Percentiles rank a stretch among this genome's conserved stretches.
phyloP scores from a whole-genome alignment of 2,329 filamentous ascomycete genomes.

The Pseudogymnoascus sp. region DNA sequence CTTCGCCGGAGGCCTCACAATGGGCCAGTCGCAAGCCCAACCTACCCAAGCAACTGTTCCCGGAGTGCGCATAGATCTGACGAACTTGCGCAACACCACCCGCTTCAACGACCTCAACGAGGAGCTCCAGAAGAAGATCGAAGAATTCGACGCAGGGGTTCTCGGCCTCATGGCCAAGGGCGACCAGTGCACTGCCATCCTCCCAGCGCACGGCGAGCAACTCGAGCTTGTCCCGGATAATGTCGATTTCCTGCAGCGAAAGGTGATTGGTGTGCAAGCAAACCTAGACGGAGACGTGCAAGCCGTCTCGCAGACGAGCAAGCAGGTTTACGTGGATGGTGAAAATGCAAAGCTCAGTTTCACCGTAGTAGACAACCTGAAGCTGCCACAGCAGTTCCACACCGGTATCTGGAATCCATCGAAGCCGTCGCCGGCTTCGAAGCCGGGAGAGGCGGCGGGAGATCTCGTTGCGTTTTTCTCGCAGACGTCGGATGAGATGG shows the following conservation, averaged over 20 bases:
- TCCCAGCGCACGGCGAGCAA: slow-evolving; percentile 54
- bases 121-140: slow-evolving; percentile 70
- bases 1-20: slow-evolving; percentile 31
- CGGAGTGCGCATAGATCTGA: slow-evolving; percentile 70
- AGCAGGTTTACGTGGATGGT: slow-evolving; percentile 55
- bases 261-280: slow-evolving; percentile 55
- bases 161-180: slow-evolving; percentile 71
- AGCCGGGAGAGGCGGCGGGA: slow-evolving; percentile 44
- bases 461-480: slow-evolving; percentile 60
- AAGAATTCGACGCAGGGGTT: slow-evolving; percentile 71
- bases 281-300: slow-evolving; percentile 56
- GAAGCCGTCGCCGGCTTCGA: slow-evolving; percentile 32
- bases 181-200: slow-evolving; percentile 65
- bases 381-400: slow-evolving; percentile 55
- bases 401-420: slow-evolving; percentile 36
- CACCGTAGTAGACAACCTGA: slow-evolving; percentile 66
- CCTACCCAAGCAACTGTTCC: slow-evolving; percentile 49
- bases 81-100: slow-evolving; percentile 75
- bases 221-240: slow-evolving; percentile 59
- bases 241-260: slow-evolving; percentile 54
- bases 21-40: slow-evolving; percentile 39
- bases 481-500: slow-evolving; percentile 54
- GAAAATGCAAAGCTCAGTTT: slow-evolving; percentile 65
- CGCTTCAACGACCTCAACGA: slow-evolving; percentile 87
- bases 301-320: slow-evolving; percentile 49